Conservation (phyloP, 2,329 filamentous ascomycete species). For the Neodidymelliopsis sp. region DNA sequence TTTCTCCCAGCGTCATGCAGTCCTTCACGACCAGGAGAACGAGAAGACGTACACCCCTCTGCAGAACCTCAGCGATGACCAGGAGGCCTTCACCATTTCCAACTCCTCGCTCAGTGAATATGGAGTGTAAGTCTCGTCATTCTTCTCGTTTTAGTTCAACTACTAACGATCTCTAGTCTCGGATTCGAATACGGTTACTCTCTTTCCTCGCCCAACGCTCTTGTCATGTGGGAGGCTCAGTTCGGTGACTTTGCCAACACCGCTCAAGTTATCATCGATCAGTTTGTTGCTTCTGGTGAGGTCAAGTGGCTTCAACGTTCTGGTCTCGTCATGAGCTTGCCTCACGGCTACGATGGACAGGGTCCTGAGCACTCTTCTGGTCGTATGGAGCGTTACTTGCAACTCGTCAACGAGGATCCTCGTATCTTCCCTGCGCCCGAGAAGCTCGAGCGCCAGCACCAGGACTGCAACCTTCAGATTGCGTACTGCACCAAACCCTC, state of each 20-base stretch:
- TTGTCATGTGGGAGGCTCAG: conserved; percentile 99
- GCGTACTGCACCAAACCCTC: conserved; percentile 95
- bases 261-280: conserved; percentile 97
- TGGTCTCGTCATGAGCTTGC: conserved; percentile 92
- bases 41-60: conserved; percentile 93
- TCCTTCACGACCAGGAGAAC: conserved; percentile 96
- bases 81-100: conserved; percentile 94
- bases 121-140: conserved; percentile 62
- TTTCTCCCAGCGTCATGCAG: conserved; percentile 96
- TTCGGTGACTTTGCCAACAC: conserved; percentile 99
- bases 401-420: conserved; percentile 96
- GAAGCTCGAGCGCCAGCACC: conserved; percentile 94
- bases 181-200: conserved; percentile 99
- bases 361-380: conserved; percentile 98
- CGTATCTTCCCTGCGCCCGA: conserved; percentile 87
- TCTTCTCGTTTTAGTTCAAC: neutral
- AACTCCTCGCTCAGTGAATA: conserved; percentile 88
- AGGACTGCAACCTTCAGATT: conserved; percentile 99
- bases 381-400: conserved; percentile 95
- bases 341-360: conserved; percentile 97
- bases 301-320: conserved; percentile 99
- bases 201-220: conserved; percentile 91
- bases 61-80: conserved; percentile 86
- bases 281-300: conserved; percentile 97
- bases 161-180: conserved; percentile 63